Base-by-base conservation (phyloP, 2,329 filamentous ascomycete species). In the Volutella citrinella region DNA sequence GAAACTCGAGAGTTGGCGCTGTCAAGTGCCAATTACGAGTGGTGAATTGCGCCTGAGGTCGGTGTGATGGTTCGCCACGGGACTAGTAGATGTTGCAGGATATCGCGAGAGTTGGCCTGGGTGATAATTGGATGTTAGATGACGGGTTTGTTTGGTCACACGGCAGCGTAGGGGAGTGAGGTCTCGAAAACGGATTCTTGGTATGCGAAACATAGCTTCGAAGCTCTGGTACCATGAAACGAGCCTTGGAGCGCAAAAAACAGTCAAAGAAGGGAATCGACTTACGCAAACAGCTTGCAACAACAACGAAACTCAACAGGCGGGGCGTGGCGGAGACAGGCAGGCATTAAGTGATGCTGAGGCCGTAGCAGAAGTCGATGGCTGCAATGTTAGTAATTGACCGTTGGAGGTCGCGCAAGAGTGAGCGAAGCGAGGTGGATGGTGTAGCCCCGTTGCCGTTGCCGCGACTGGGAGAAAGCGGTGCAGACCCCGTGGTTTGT, bases 301-400 rank as follows among this genome's bases (percentile, higher is more conserved):
- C 33, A 42, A 35, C 25, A 42, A 40, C 18, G 24, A 39, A 45
- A 23, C 36, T 39, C 33, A 35, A 40, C 46, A 22, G 42, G 27
- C 36, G 34, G 29, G 18, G 40, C 29, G 32, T 37, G 21, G 22
- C 27, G 33, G 27, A 30, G 14, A 42, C 43, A 30, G 30, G 22
- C 27, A 32, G 42, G 30, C 49, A 56, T 49, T 49, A 52, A 59
- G 39, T 38, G 48, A 57, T 61, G 52, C 48, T 56, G 35, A 29
- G 36, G 23, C 35, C 35, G 29, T 21, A 20, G 16, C 24, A 19
- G 31, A 35, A 24, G 30, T 15, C 20, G 20, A 32, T 45, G 34
- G 32, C 29, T 30, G 13, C 19, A 25, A 28, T 27, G 39, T 52
- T 49, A 53, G 49, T 53, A 51, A 40, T 17, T 39, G 33, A 20